Conservation (phyloP, 1,284 basidiomycete genomes). For the Pyrrhoderma noxium region DNA sequence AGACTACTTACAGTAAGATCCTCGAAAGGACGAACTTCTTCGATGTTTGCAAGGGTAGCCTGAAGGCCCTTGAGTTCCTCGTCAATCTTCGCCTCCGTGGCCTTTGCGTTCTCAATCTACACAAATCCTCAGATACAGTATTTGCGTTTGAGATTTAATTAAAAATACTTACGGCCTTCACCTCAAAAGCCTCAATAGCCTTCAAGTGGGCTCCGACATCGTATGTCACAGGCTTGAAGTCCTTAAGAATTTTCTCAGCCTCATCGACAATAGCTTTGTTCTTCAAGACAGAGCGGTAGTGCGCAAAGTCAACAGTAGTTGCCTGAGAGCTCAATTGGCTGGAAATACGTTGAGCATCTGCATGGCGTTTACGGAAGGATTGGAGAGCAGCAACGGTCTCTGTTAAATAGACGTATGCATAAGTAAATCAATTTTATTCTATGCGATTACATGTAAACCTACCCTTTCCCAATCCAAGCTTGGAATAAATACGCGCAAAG, state of each 20-base stretch:
- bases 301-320: conserved; percentile 79
- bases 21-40: conserved; percentile 96
- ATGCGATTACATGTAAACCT: conserved; percentile 20
- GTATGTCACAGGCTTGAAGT: conserved; percentile 96
- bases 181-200: conserved; percentile 95
- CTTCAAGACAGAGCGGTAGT: conserved; percentile 90
- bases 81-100: conserved; percentile 88
- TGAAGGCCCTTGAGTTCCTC: conserved; percentile 90
- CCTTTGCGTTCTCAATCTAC: conserved; percentile 87
- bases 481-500: conserved; percentile 86
- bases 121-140: conserved; percentile 9
- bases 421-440: not conserved
- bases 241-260: conserved; percentile 83
- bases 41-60: conserved; percentile 93
- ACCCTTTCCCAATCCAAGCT: conserved; percentile 92
- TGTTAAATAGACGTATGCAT: conserved; percentile 29
- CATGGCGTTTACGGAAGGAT: conserved; percentile 94
- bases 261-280: conserved; percentile 91
- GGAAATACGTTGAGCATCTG: conserved; percentile 78
- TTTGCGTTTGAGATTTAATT: conserved; percentile 7
- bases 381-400: conserved; percentile 86
- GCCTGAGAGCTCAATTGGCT: conserved; percentile 66
- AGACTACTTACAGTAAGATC: conserved; percentile 74
- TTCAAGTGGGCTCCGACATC: conserved; percentile 89
- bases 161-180: conserved; percentile 76